Base-by-base conservation (phyloP, 2,329 filamentous ascomycete genomes). In the Aureobasidium sp. region DNA sequence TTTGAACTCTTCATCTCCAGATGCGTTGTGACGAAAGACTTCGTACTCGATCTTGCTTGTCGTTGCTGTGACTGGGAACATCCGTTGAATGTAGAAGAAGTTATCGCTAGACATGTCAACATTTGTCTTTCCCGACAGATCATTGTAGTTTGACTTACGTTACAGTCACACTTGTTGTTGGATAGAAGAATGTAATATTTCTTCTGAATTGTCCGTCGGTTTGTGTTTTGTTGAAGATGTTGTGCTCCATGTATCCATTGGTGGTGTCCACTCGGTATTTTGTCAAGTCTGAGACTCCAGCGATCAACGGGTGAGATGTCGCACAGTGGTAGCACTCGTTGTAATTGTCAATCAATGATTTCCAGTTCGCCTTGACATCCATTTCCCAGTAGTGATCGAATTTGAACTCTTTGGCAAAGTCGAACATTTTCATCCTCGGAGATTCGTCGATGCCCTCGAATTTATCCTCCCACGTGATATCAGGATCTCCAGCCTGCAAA, bases 291-390 rank as follows among this genome's bases (percentile, higher is more conserved):
- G 79, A 72, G 34, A 81, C 72, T 34, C 70, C 68, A 3, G 78
- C 71, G 25, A 81, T 74, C 50, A 79, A 75, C 2, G 79, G 77
- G 58, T 82, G 79, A 2, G 77, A 74, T 2, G 74, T 76, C 54
- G 75, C 74, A 69, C 78, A 81, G 68, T 82, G 79, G 59, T 83
- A 83, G 61, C 79, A 83, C 63, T 80, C 80, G 63, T 84, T 84
- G 70, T 81, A 84, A 68, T 84, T 83, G 62, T 84, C 80, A 12
- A 75, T 74, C 27, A 80, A 64, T 21, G 77, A 75, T 68, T 82
- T 82, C 79, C 79, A 82, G 68, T 81, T 81, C 62, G 75, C 79
- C 27, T 74, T 71, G 0, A 74, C 75, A 44, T 79, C 73, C 73
- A 79, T 75, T 58, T 79, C 73, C 76, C 77, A 81, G 27, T 66